Evolutionary conservation across 1,284 basidiomycete species (phyloP).

Genomic region (Cryptococcus amylolentus): DNA sequence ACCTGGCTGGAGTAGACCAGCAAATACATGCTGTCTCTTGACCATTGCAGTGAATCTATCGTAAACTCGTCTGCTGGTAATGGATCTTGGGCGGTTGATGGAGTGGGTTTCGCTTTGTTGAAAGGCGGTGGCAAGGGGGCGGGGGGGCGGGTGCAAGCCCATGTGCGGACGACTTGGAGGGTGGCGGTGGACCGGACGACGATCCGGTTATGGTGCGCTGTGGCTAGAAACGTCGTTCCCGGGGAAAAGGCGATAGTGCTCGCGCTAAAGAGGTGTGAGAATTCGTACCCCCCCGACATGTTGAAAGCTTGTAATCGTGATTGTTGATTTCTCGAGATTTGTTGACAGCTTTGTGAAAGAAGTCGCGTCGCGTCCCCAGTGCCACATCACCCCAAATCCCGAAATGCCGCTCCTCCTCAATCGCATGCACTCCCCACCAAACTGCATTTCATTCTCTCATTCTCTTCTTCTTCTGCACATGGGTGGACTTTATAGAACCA

Average conservation of each 20-base stretch:
- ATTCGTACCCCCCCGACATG: constrained; percentile 42
- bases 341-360: background rate
- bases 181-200: constrained; percentile 42
- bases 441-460: constrained; percentile 2
- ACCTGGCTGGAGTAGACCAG: constrained; percentile 66
- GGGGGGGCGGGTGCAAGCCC: constrained; percentile 20
- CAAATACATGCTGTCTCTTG: constrained; percentile 74
- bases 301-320: background rate
- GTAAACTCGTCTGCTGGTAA: background rate
- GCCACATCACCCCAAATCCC: constrained; percentile 9
- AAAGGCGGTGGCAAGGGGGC: background rate
- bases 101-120: background rate
- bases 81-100: background rate
- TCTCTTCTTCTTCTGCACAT: constrained; percentile 3
- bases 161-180: constrained; percentile 42
- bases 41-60: constrained; percentile 76
- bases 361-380: constrained; percentile 2
- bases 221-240: constrained; percentile 48
- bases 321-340: constrained; percentile 3
- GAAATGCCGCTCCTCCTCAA: background rate
- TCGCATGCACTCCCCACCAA: background rate
- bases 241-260: constrained; percentile 38
- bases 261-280: constrained; percentile 33
- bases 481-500: constrained; percentile 11
- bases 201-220: constrained; percentile 29